Percentiles rank a stretch among this genome's conserved stretches.
phyloP scores from a whole-genome alignment of 2,329 filamentous ascomycete species.

The Plectosphaerella cucumerina region DNA sequence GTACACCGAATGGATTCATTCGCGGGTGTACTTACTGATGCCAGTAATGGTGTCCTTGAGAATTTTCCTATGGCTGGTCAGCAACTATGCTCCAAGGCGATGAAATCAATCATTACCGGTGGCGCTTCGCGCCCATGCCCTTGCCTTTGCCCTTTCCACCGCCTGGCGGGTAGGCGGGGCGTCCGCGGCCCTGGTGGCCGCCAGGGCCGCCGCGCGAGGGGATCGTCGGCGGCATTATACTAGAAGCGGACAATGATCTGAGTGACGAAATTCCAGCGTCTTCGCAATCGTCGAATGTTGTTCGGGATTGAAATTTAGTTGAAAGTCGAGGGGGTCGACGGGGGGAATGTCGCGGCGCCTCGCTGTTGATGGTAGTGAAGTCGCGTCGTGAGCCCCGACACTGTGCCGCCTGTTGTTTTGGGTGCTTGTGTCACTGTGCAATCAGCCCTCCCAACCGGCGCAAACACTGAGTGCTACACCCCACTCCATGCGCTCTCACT shows the following conservation, averaged over 20 bases:
- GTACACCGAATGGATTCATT: background rate
- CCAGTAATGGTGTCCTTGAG: constrained; percentile 42
- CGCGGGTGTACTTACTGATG: constrained; percentile 39
- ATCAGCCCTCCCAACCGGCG: no score
- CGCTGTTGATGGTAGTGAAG: background rate
- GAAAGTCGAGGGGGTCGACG: no score
- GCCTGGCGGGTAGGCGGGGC: background rate
- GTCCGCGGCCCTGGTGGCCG: constrained; percentile 10
- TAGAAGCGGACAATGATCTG: no score
- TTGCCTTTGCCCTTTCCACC: constrained; percentile 13
- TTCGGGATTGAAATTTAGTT: no score
- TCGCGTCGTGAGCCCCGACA: no score
- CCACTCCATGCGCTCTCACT: no score
- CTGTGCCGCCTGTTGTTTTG: no score
- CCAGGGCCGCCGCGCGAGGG: constrained; percentile 24
- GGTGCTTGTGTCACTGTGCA: no score
- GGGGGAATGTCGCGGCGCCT: no score
- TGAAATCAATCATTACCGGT: background rate
- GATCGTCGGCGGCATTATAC: constrained; percentile 20
- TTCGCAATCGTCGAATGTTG: no score
- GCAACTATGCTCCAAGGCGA: background rate
- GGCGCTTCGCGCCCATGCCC: background rate
- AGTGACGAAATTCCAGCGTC: no score
- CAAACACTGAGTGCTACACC: no score
- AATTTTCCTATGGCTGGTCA: constrained; percentile 35